Conservation (phyloP, 805 yeast genomes). For the Candida germanica region DNA sequence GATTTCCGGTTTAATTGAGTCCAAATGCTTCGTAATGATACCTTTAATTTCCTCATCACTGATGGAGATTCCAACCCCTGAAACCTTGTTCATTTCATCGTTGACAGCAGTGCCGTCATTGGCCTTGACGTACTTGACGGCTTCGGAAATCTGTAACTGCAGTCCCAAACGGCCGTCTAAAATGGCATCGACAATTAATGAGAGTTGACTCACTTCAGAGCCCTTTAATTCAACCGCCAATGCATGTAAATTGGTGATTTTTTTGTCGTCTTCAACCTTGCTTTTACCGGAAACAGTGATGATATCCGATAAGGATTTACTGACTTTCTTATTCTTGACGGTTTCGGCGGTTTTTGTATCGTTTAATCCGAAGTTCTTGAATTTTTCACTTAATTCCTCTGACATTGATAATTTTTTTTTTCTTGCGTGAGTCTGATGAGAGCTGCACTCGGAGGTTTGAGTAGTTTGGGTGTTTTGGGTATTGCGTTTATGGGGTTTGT, state of each 20-base stretch:
- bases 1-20: slow-evolving; percentile 56
- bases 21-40: slow-evolving; percentile 59
- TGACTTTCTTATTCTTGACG: slow-evolving; percentile 80
- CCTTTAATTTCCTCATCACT: slow-evolving; percentile 61
- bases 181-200: slow-evolving; percentile 58
- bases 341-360: slow-evolving; percentile 78
- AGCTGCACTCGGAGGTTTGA: no score
- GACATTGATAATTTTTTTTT: slow-evolving; percentile 3
- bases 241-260: slow-evolving; percentile 66
- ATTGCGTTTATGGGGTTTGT: no score
- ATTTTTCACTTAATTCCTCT: slow-evolving; percentile 30
- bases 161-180: slow-evolving; percentile 61
- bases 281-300: slow-evolving; percentile 37
- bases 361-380: slow-evolving; percentile 57
- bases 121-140: slow-evolving; percentile 65
- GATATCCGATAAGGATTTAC: slow-evolving; percentile 62
- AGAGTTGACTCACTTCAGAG: slow-evolving; percentile 47
- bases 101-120: slow-evolving; percentile 34
- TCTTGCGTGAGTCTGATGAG: no score
- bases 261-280: slow-evolving; percentile 47
- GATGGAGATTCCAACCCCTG: slow-evolving; percentile 79
- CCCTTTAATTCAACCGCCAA: slow-evolving; percentile 73
- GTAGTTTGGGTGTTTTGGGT: no score
- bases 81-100: slow-evolving; percentile 53
- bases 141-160: slow-evolving; percentile 76